Percentiles rank a stretch among this genome's conserved stretches.
These are phyloP conservation scores for Phoma sp. DNA, from an alignment of 2,329 filamentous ascomycete genomes.

Conservation along the genomic window DNA sequence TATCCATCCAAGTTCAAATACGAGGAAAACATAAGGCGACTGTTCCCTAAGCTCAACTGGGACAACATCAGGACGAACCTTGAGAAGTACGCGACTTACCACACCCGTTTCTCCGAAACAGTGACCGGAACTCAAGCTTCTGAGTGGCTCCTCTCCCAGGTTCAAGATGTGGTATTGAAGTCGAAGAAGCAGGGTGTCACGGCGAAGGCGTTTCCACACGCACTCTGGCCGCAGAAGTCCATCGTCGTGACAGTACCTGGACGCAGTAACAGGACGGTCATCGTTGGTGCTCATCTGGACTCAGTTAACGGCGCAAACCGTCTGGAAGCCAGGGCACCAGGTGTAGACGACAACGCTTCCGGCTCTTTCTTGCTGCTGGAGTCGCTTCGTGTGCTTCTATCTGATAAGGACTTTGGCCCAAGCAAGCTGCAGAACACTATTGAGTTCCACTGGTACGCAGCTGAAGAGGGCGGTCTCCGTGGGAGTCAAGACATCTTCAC, in stretches of 20 bases:
- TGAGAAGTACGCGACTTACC: constrained; percentile 24
- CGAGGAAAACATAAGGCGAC: constrained; percentile 16
- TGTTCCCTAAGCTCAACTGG: constrained; percentile 25
- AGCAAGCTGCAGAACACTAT: constrained; percentile 81
- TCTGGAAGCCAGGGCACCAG: constrained; percentile 75
- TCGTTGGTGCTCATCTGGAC: constrained; percentile 91
- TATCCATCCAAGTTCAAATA: constrained; percentile 26
- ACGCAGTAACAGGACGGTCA: constrained; percentile 78
- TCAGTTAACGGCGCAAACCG: constrained; percentile 85
- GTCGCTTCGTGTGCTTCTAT: constrained; percentile 79
- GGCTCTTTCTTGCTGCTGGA: constrained; percentile 94
- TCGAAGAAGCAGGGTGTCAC: constrained; percentile 74
- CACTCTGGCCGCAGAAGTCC: constrained; percentile 79
- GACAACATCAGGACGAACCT: constrained; percentile 28
- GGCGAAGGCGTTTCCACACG: constrained; percentile 51
- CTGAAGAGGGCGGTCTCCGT: constrained; percentile 84
- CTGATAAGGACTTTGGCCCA: constrained; percentile 69
- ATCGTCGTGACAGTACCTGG: constrained; percentile 91
- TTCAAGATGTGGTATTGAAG: constrained; percentile 73
- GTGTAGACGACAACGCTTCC: constrained; percentile 90
- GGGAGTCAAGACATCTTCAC: constrained; percentile 89
- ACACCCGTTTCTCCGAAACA: constrained; percentile 28
- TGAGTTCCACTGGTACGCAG: constrained; percentile 96
- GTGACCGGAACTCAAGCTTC: constrained; percentile 75
- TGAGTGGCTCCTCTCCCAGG: constrained; percentile 79